Base-by-base conservation (phyloP, 768 basidiomycete species). In the Leccinum obscurum region DNA sequence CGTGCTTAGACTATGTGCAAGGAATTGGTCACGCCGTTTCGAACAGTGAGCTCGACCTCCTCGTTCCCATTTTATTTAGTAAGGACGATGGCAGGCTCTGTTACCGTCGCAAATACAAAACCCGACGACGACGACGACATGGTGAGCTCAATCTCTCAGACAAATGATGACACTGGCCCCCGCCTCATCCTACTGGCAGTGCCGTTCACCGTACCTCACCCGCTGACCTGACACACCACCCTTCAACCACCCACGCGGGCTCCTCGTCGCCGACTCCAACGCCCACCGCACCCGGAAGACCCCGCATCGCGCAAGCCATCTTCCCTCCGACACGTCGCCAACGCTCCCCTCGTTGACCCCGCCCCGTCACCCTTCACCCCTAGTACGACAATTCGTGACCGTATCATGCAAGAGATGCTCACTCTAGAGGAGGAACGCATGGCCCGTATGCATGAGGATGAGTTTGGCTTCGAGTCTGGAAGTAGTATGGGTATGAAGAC, bases 321-420 rank as follows among this genome's bases (percentile, higher is more conserved):
- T 0, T 73, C 68, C 0, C 64, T 76, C 2, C 66, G 70, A 30
- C 67, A 70, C 46, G 59, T 62, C 32, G 76, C 76, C 55, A 74
- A 72, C 28, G 69, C 69, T 0, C 70, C 66, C 37, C 46, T 67
- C 22, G 30, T 62, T 1, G 73, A 71, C 17, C 58, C 63, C 8
- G 60, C 71, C 26, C 69, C 72, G 37, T 32, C 72, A 30, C 28
- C 28, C 28, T 30, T 30, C 28, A 30, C 28, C 28, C 28, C 28
- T 28, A 26, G 26, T 26, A 26, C 90, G 1, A 89, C 90, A 2
- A 99, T 99, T 65, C 85, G 93, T 15, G 90, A 94, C 65, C 83
- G 95, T 22, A 99, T 99, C 62, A 99, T 99, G 97, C 86, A 90
- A 66, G 97, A 99, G 80, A 99, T 99, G 97, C 80, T 98, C 63